Percentiles rank a stretch among this genome's conserved stretches.
phyloP scores from a whole-genome alignment of 2,329 filamentous ascomycete genomes.

The Paecilomyces sp. region DNA sequence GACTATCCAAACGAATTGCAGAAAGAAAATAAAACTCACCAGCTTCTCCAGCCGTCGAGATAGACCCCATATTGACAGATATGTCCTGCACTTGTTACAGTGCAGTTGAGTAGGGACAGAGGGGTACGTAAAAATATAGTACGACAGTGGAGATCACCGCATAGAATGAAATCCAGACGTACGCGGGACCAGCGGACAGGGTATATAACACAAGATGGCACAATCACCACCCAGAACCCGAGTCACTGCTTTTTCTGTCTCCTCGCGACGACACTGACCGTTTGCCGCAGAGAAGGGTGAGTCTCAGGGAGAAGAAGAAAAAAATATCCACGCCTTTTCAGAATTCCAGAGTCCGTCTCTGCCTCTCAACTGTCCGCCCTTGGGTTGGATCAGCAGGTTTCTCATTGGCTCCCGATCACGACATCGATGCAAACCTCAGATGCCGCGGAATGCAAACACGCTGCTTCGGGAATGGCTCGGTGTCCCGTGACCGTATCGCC shows the following conservation, averaged over 20 bases:
- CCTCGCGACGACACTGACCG: not conserved
- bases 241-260: conserved; percentile 1
- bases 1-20: not conserved
- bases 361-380: conserved; percentile 20
- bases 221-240: not conserved
- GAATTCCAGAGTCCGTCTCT: conserved; percentile 15
- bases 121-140: conserved; percentile 16
- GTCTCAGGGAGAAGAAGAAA: conserved; percentile 9
- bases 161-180: conserved; percentile 19
- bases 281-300: not conserved
- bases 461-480: conserved; percentile 10
- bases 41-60: conserved; percentile 43
- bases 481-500: not conserved
- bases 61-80: conserved; percentile 31
- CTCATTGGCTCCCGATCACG: conserved; percentile 38
- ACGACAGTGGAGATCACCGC: conserved; percentile 21
- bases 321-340: conserved; percentile 9
- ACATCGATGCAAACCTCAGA: conserved; percentile 34
- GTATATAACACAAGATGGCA: not conserved
- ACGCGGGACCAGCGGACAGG: not conserved
- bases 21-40: conserved; percentile 27
- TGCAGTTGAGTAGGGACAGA: conserved; percentile 11
- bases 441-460: conserved; percentile 18
- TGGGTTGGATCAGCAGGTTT: conserved; percentile 26
- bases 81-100: conserved; percentile 16